Evolutionary conservation across 345 rosid species (phyloP), one percentile per base, ranked within the genome.

Genomic region (Conringia planisiliqua): DNA sequence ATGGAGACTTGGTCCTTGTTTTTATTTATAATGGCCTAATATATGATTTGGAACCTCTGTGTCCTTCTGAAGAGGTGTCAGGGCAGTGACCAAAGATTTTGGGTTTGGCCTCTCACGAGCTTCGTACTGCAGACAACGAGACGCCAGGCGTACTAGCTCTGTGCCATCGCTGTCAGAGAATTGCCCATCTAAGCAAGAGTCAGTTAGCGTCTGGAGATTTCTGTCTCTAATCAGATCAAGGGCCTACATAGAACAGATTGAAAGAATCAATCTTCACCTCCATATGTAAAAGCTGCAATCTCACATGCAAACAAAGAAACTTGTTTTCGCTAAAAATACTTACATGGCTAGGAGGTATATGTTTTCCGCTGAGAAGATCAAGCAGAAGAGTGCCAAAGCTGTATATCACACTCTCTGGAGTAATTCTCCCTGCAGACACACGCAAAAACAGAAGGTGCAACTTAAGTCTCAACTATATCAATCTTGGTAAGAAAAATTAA

Each of bases 341-440:
- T 83, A 91, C 99, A 77, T 93, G 99, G 83, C 99, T 89, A 2
- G 98, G 98, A 84, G 98, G 98, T 79, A 93, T 93, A 82, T 93
- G 98, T 73, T 93, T 93, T 66, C 98, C 98, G 24, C 98, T 94
- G 27, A 94, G 92, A 75, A 95, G 99, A 74, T 95, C 97, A 70
- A 95, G 87, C 79, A 92, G 86, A 67, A 95, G 95, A 70, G 99
- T 91, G 66, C 99, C 97, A 74, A 95, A 92, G 84, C 97, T 95
- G 79, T 91, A 95, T 63, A 85, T 90, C 27, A 92, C 99, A 84
- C 99, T 95, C 86, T 95, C 99, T 43, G 99, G 79, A 32, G 93
- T 95, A 71, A 95, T 91, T 71, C 99, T 87, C 74, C 99, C 99
- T 94, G 79, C 44, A 76, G 26, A 74, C 30, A 62, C 66, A 54